Percentiles rank a stretch among this genome's conserved stretches.
Conservation (phyloP, 192 early-diverging fungal genomes). For the Coemansia sp. region DNA sequence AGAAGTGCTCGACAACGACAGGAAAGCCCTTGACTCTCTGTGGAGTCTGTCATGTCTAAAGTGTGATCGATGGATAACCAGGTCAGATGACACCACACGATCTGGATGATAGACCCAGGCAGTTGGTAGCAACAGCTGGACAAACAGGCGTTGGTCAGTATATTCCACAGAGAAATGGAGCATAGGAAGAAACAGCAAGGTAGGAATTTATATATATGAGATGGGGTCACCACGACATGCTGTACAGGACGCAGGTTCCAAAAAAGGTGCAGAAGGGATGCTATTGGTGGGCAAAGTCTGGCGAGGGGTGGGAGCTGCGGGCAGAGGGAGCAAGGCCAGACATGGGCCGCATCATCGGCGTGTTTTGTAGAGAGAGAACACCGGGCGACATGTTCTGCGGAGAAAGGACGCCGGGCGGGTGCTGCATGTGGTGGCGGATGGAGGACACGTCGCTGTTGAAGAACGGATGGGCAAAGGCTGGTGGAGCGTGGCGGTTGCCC, state of each 20-base stretch:
- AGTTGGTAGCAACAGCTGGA: neutral
- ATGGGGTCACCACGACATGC: neutral
- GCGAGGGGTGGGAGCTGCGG: neutral
- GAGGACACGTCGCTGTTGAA: conserved; percentile 48
- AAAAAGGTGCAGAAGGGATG: neutral
- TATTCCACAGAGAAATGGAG: no score
- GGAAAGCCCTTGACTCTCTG: neutral
- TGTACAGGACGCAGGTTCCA: neutral
- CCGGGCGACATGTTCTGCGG: conserved; percentile 8
- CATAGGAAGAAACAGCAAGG: no score
- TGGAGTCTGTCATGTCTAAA: neutral
- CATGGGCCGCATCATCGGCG: conserved; percentile 39
- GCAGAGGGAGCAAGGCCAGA: neutral
- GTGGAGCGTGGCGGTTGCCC: neutral
- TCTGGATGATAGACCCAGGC: neutral
- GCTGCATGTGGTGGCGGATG: conserved; percentile 43
- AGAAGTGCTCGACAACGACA: neutral
- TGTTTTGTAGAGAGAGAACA: conserved; percentile 36
- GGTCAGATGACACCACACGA: neutral
- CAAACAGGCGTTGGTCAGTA: neutral
- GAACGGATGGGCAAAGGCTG: conserved; percentile 23
- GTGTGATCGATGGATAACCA: neutral
- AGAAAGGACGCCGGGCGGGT: conserved; percentile 1
- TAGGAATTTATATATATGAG: neutral
- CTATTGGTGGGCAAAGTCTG: neutral